These are phyloP conservation scores for Schoenoplectus triqueter DNA, from an alignment of 202 grass and related monocot species.

Conservation along the genomic window DNA sequence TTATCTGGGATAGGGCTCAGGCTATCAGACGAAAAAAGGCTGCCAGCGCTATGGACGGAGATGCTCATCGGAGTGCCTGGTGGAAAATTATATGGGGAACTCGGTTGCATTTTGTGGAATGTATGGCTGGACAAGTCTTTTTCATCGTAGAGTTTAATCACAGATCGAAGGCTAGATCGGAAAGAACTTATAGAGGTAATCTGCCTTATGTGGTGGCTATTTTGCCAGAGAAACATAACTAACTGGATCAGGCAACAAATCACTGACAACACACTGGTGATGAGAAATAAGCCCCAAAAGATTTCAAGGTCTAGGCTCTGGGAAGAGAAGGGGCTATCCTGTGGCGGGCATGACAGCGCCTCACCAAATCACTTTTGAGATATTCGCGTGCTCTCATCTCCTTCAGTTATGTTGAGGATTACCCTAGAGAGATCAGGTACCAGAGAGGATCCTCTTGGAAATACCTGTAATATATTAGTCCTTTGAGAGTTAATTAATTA, in stretches of 20 bases:
- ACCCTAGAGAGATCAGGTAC: conserved; percentile 70
- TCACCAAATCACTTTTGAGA: conserved; percentile 75
- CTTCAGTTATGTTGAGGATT: conserved; percentile 71
- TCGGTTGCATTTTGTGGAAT: conserved; percentile 38
- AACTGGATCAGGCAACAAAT: conserved; percentile 51
- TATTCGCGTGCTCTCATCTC: conserved; percentile 49
- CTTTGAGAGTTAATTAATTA: not conserved
- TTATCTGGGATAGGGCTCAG: not conserved
- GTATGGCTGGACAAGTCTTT: conserved; percentile 62
- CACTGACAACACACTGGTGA: conserved; percentile 61
- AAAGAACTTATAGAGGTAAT: conserved; percentile 32
- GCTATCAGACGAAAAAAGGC: not conserved
- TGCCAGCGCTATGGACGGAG: not conserved
- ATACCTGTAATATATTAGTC: conserved; percentile 46
- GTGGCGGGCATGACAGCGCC: conserved; percentile 32
- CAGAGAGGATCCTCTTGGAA: conserved; percentile 69
- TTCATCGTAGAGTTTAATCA: conserved; percentile 50
- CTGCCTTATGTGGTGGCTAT: not conserved
- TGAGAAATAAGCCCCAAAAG: conserved; percentile 83
- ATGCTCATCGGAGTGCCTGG: conserved; percentile 12
- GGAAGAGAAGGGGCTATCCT: conserved; percentile 51
- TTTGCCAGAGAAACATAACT: conserved; percentile 34
- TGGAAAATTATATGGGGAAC: not conserved
- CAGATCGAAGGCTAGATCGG: conserved; percentile 17
- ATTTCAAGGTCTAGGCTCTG: conserved; percentile 52